These are phyloP conservation scores for Pseudogymnoascus sp. DNA, from an alignment of 2,329 filamentous ascomycete genomes.

Conservation along the genomic window DNA sequence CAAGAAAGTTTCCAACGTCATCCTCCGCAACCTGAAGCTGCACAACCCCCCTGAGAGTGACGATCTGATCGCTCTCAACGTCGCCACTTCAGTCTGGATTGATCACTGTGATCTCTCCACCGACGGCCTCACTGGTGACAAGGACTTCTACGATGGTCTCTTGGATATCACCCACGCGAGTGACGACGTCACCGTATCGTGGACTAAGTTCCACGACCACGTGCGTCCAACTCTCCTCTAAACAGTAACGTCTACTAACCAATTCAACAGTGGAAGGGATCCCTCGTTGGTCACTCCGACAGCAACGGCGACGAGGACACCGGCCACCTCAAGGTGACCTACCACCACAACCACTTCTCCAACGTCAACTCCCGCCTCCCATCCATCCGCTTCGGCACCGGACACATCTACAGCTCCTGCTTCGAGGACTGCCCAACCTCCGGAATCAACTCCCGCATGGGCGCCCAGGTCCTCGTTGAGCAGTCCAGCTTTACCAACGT, in stretches of 20 bases:
- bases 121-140: constrained; percentile 47
- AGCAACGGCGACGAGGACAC: constrained; percentile 50
- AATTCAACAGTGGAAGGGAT: constrained; percentile 42
- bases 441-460: constrained; percentile 49
- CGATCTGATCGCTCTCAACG: constrained; percentile 45
- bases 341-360: constrained; percentile 57
- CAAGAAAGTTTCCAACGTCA: constrained; percentile 42
- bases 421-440: constrained; percentile 36
- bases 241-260: neutral
- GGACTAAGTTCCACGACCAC: constrained; percentile 48
- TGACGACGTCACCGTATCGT: constrained; percentile 51
- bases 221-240: neutral
- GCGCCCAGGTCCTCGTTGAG: constrained; percentile 50
- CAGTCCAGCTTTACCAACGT: constrained; percentile 4
- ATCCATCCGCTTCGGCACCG: constrained; percentile 58
- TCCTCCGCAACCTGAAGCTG: constrained; percentile 49
- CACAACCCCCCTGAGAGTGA: constrained; percentile 37
- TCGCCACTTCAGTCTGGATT: constrained; percentile 53
- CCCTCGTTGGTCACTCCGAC: constrained; percentile 53
- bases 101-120: constrained; percentile 60
- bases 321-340: constrained; percentile 56
- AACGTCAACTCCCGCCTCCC: constrained; percentile 59
- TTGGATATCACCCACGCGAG: constrained; percentile 55
- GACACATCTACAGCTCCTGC: constrained; percentile 52
- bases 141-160: constrained; percentile 64